These are phyloP conservation scores for Stachybotrys chartarum DNA, from an alignment of 2,329 filamentous ascomycete species.

Conservation along the genomic window DNA sequence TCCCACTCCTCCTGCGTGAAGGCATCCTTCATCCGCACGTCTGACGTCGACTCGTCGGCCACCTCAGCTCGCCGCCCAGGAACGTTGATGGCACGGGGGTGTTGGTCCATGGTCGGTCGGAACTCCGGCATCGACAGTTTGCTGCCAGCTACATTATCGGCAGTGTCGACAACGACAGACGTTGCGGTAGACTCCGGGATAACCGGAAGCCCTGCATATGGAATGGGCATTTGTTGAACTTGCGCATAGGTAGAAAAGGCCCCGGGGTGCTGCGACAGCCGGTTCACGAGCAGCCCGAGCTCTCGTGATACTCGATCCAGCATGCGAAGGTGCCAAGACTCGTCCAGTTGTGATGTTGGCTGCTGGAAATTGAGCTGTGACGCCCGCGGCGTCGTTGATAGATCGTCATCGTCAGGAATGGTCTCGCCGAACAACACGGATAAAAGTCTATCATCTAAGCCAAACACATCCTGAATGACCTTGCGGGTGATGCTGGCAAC, in stretches of 20 bases:
- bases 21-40: slow-evolving; percentile 16
- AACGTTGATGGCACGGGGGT: slow-evolving; percentile 28
- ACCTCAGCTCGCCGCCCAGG: slow-evolving; percentile 19
- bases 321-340: slow-evolving; percentile 67
- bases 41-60: slow-evolving; percentile 12
- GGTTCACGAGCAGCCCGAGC: slow-evolving; percentile 74
- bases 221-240: slow-evolving; percentile 56
- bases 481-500: slow-evolving; percentile 77
- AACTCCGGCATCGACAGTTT: slow-evolving; percentile 30
- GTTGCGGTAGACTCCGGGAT: slow-evolving; percentile 45
- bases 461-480: slow-evolving; percentile 83
- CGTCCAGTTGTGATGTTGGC: slow-evolving; percentile 26
- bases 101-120: slow-evolving; percentile 37
- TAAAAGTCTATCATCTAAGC: slow-evolving; percentile 79
- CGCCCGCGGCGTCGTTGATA: slow-evolving; percentile 40
- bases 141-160: slow-evolving; percentile 11
- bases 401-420: slow-evolving; percentile 47
- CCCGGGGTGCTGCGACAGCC: slow-evolving; percentile 72
- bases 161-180: slow-evolving; percentile 16
- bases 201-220: slow-evolving; percentile 71
- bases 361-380: slow-evolving; percentile 22
- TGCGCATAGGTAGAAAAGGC: slow-evolving; percentile 78
- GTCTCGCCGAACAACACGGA: slow-evolving; percentile 82
- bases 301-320: slow-evolving; percentile 82
- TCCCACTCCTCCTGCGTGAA: slow-evolving; percentile 85